Conservation (phyloP, 345 rosid species). For the Moringa oleifera region DNA sequence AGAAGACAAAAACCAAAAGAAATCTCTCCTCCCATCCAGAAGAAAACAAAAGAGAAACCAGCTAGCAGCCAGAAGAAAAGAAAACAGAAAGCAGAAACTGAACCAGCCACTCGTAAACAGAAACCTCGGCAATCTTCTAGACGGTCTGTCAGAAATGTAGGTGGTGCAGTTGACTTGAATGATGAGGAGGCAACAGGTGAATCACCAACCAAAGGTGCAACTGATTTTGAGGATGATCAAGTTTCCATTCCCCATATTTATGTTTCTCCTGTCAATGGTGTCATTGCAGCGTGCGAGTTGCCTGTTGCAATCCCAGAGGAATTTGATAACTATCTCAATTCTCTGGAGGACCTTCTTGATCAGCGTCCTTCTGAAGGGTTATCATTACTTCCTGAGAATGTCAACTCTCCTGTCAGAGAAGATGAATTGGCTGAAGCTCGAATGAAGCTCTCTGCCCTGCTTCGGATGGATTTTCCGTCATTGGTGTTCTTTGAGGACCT, state of each 20-base stretch:
- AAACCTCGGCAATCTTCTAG: conserved; percentile 27
- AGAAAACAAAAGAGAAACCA: conserved; percentile 12
- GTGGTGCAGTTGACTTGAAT: conserved; percentile 13
- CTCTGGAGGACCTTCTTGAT: conserved; percentile 52
- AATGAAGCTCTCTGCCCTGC: conserved; percentile 48
- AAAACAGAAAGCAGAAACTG: conserved; percentile 22
- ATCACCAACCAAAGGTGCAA: conserved; percentile 9
- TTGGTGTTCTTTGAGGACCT: conserved; percentile 42
- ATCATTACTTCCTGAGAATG: conserved; percentile 3
- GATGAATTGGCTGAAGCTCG: conserved; percentile 49
- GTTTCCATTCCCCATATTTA: conserved; percentile 25
- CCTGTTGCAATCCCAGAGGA: conserved; percentile 41
- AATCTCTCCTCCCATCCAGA: conserved; percentile 17
- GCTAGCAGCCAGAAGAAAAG: conserved; percentile 27
- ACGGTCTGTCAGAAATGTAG: conserved; percentile 17
- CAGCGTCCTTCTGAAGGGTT: conserved; percentile 32
- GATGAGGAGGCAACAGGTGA: conserved; percentile 14
- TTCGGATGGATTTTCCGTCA: conserved; percentile 49
- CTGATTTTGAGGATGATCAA: conserved; percentile 16
- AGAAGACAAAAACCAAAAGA: conserved; percentile 23
- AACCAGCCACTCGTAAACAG: conserved; percentile 22
- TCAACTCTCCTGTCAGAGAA: conserved; percentile 23
- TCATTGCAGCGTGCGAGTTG: conserved; percentile 20
- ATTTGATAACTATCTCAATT: conserved; percentile 57
- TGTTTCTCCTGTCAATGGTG: conserved; percentile 27